Conservation (phyloP, 164 flowering plant genomes). For the Echeveria elegans region DNA sequence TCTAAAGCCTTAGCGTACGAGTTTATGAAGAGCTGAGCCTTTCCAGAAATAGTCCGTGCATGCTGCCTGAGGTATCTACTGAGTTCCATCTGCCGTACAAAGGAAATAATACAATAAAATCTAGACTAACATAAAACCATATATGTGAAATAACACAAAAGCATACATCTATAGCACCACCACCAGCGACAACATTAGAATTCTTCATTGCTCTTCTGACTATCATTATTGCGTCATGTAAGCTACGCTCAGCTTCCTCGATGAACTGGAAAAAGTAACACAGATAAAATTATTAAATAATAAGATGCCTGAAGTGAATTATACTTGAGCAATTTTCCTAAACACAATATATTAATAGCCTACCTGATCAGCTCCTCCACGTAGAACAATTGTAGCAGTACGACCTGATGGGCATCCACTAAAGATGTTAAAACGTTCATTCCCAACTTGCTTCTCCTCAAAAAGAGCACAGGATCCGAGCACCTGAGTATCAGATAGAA, state of each 20-base stretch:
- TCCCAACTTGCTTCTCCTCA: slow-evolving; percentile 97
- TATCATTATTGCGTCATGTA: slow-evolving; percentile 99
- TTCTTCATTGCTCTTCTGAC: slow-evolving; percentile 96
- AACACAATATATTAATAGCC: not conserved
- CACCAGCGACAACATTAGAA: slow-evolving; percentile 98
- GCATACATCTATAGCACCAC: slow-evolving; percentile 98
- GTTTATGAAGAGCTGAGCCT: slow-evolving; percentile 91
- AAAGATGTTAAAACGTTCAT: slow-evolving; percentile 91
- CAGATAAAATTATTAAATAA: not conserved
- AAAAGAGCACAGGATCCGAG: slow-evolving; percentile 92
- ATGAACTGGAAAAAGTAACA: slow-evolving; percentile 57
- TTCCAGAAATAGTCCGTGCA: slow-evolving; percentile 90
- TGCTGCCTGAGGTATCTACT: slow-evolving; percentile 88
- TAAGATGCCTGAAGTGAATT: not conserved
- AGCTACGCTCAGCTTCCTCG: slow-evolving; percentile 98
- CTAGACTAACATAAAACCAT: not conserved
- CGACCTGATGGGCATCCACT: slow-evolving; percentile 90
- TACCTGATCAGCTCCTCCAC: slow-evolving; percentile 99
- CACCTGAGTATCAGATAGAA: slow-evolving; percentile 36
- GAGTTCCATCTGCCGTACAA: slow-evolving; percentile 74
- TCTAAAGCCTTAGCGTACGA: slow-evolving; percentile 98
- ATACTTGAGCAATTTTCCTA: not conserved
- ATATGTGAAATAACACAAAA: not conserved
- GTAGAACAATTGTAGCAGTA: slow-evolving; percentile 97
- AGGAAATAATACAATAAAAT: not conserved